A percentile compares a stretch with the other conserved stretches of the same genome.
Conservation (phyloP, 2,329 filamentous ascomycete species). For the Fusarium sp. region DNA sequence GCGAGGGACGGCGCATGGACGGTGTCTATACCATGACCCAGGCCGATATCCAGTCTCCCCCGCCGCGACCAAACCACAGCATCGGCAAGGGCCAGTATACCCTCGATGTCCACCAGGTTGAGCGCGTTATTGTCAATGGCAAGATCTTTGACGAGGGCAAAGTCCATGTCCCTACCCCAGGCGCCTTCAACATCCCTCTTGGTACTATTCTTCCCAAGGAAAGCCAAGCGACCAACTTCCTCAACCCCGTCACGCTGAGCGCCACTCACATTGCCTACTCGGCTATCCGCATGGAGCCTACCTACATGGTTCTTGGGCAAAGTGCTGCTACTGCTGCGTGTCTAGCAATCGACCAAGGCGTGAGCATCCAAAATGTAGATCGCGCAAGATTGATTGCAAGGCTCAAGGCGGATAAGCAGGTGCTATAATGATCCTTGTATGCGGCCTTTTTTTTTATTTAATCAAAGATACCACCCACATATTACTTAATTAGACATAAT, state of each 20-base stretch:
- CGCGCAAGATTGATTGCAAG: constrained; percentile 17
- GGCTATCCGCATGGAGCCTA: constrained; percentile 33
- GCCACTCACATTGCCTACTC: constrained; percentile 29
- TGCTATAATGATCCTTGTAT: constrained; percentile 10
- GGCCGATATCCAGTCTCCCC: constrained; percentile 25
- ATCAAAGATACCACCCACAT: constrained; percentile 15
- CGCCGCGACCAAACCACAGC: constrained; percentile 3
- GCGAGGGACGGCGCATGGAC: constrained; percentile 30
- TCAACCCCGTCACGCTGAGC: constrained; percentile 32
- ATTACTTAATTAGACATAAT: background rate
- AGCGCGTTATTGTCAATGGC: constrained; percentile 20
- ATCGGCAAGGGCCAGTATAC: constrained; percentile 25
- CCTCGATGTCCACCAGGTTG: constrained; percentile 31
- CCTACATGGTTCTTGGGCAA: constrained; percentile 32
- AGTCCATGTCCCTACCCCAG: constrained; percentile 23
- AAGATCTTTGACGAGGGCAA: constrained; percentile 28
- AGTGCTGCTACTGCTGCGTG: constrained; percentile 31
- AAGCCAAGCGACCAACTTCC: constrained; percentile 22
- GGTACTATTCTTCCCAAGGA: constrained; percentile 19
- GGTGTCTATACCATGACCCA: constrained; percentile 31
- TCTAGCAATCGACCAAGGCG: constrained; percentile 32
- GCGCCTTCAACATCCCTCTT: constrained; percentile 28
- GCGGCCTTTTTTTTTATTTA: constrained; percentile 1
- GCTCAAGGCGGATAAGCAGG: constrained; percentile 26
- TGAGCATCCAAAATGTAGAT: constrained; percentile 26